Evolutionary conservation across 2,329 filamentous ascomycete species (phyloP).

Genomic region (Pseudocercospora fuligena): DNA sequence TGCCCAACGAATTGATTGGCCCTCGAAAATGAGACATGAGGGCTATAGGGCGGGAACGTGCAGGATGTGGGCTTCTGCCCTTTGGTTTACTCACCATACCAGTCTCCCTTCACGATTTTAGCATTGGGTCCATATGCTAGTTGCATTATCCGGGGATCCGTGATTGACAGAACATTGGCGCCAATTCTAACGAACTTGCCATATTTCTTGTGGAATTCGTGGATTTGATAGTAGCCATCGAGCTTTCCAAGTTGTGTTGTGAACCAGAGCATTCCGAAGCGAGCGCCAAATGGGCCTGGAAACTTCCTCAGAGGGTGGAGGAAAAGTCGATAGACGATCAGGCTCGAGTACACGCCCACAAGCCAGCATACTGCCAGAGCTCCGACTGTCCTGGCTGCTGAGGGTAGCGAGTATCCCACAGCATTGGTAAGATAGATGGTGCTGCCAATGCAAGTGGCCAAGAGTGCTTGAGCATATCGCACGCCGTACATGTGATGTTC

Average conservation of each 20-base stretch:
- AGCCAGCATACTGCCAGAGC: conserved; percentile 29
- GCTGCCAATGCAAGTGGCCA: conserved; percentile 15
- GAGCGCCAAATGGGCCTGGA: conserved; percentile 42
- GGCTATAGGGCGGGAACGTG: too few relatives aligned
- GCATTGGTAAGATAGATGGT: conserved; percentile 22
- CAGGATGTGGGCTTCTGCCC: too few relatives aligned
- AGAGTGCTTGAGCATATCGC: conserved; percentile 27
- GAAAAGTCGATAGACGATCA: conserved; percentile 44
- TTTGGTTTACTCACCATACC: too few relatives aligned
- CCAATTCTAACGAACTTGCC: conserved; percentile 45
- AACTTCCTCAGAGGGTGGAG: conserved; percentile 40
- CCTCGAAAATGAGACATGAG: too few relatives aligned
- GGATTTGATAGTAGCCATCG: conserved; percentile 37
- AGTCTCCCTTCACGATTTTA: conserved; percentile 47
- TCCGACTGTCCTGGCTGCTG: conserved; percentile 10
- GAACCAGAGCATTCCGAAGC: conserved; percentile 42
- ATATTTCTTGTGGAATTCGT: conserved; percentile 42
- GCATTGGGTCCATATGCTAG: conserved; percentile 45
- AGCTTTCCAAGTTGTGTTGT: conserved; percentile 29
- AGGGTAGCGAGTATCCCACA: neutral
- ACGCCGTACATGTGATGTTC: conserved; percentile 36
- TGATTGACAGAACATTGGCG: conserved; percentile 44
- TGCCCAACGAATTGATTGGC: too few relatives aligned
- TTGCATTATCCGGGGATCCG: conserved; percentile 44
- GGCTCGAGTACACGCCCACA: conserved; percentile 37